Evolutionary conservation across 2,329 filamentous ascomycete genomes (phyloP).

Genomic region (Alternaria gaisen): DNA sequence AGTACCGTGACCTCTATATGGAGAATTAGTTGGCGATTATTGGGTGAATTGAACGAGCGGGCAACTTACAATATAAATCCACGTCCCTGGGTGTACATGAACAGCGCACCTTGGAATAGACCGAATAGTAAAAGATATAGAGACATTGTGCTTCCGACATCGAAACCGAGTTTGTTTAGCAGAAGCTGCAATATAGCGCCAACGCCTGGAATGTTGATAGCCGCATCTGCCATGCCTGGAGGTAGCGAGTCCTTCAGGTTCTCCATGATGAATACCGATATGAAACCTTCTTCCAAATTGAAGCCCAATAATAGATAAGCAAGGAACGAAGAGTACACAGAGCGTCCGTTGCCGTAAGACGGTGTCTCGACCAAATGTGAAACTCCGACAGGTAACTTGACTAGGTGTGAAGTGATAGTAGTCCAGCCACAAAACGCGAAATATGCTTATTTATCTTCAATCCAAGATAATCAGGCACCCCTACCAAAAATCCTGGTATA

Average conservation of each 20-base stretch:
- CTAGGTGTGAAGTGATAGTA: not conserved
- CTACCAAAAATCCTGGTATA: not conserved
- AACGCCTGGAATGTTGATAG: constrained; percentile 6
- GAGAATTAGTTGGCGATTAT: constrained; percentile 32
- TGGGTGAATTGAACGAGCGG: not conserved
- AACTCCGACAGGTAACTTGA: not conserved
- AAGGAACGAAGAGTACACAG: too few relatives aligned
- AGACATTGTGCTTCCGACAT: constrained; percentile 58
- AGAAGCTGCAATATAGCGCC: constrained; percentile 12
- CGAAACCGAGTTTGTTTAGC: constrained; percentile 51
- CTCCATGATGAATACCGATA: constrained; percentile 3
- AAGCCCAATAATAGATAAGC: not conserved
- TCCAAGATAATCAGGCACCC: not conserved
- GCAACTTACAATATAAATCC: constrained; percentile 2
- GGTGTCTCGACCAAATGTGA: not conserved
- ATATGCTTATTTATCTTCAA: not conserved
- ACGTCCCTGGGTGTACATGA: constrained; percentile 42
- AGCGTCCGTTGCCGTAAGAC: not conserved
- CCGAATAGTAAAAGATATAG: constrained; percentile 55
- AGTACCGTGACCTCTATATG: constrained; percentile 46
- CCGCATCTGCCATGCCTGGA: constrained; percentile 10
- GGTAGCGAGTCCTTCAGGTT: constrained; percentile 1
- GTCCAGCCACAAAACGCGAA: not conserved
- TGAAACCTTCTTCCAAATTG: too few relatives aligned
- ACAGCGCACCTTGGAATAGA: constrained; percentile 49